Conservation (phyloP, 192 early-diverging fungal genomes). For the Backusella macrospora region DNA sequence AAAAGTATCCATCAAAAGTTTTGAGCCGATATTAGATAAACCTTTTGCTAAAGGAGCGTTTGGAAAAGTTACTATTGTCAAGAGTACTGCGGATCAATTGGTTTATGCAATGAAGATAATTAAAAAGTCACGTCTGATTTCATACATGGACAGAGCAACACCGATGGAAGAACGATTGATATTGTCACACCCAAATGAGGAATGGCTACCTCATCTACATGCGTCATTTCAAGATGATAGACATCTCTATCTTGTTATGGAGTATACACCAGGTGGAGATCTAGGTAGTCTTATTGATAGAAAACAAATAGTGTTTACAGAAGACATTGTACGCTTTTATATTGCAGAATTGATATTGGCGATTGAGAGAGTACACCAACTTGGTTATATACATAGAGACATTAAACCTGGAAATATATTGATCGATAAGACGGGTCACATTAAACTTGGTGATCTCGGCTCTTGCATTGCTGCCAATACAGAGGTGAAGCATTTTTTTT, state of each 20-base stretch:
- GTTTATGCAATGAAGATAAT: constrained; percentile 84
- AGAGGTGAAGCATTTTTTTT: constrained; percentile 28
- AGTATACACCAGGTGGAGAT: constrained; percentile 96
- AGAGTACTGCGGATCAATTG: constrained; percentile 64
- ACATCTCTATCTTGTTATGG: constrained; percentile 95
- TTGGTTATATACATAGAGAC: constrained; percentile 90
- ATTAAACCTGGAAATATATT: constrained; percentile 70
- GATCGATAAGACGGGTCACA: constrained; percentile 60
- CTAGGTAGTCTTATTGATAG: constrained; percentile 91
- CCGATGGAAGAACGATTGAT: constrained; percentile 88
- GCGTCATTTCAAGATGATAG: constrained; percentile 84
- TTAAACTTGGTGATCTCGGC: constrained; percentile 72
- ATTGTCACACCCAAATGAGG: constrained; percentile 61
- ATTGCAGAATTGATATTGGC: constrained; percentile 85
- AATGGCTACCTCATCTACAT: constrained; percentile 73
- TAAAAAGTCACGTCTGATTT: constrained; percentile 72
- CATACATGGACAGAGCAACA: constrained; percentile 74
- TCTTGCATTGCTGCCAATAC: constrained; percentile 70
- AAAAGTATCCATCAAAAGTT: constrained; percentile 5
- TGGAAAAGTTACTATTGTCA: constrained; percentile 57
- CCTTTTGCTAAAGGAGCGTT: constrained; percentile 12
- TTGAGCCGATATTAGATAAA: background rate
- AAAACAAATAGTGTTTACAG: constrained; percentile 73
- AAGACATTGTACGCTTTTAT: constrained; percentile 84
- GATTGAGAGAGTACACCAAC: constrained; percentile 78